A percentile compares a stretch with the other conserved stretches of the same genome.
Conservation (phyloP, 2,329 filamentous ascomycete species). For the Paecilomyces dactylethromorphus region DNA sequence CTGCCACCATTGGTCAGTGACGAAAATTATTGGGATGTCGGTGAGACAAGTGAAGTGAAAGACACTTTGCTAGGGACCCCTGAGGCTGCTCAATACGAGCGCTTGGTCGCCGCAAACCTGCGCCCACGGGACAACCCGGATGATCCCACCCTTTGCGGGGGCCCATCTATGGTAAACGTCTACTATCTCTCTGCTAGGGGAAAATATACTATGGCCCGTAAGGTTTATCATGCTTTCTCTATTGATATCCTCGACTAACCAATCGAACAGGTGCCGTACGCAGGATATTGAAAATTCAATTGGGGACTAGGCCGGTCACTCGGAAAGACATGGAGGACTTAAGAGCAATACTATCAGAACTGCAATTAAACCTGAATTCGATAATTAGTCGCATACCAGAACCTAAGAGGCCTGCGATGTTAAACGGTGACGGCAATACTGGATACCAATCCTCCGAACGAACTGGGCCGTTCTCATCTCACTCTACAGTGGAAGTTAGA, state of each 20-base stretch:
- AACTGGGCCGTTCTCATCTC: conserved; percentile 19
- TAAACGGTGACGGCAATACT: conserved; percentile 6
- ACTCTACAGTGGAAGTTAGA: conserved; percentile 18
- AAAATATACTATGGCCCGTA: conserved; percentile 41
- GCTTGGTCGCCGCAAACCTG: conserved; percentile 23
- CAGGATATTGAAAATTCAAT: conserved; percentile 37
- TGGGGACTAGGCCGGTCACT: conserved; percentile 38
- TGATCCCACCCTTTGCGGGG: conserved; percentile 34
- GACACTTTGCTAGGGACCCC: conserved; percentile 36
- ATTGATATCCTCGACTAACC: conserved; percentile 3
- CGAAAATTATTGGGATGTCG: conserved; percentile 44
- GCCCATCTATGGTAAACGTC: conserved; percentile 35
- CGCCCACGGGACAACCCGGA: conserved; percentile 34
- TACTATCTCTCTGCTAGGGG: conserved; percentile 38
- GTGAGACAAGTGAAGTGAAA: conserved; percentile 41
- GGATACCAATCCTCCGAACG: conserved; percentile 12
- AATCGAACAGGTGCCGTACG: conserved; percentile 30
- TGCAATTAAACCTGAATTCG: conserved; percentile 35
- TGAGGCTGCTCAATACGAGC: conserved; percentile 30
- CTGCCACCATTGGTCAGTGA: conserved; percentile 41
- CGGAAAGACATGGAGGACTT: conserved; percentile 39
- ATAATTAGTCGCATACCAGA: conserved; percentile 39
- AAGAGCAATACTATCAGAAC: conserved; percentile 32
- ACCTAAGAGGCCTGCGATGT: conserved; percentile 9
- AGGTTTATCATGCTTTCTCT: conserved; percentile 15